Conservation (phyloP, 2,329 filamentous ascomycete species). For the Talaromyces verruculosus region DNA sequence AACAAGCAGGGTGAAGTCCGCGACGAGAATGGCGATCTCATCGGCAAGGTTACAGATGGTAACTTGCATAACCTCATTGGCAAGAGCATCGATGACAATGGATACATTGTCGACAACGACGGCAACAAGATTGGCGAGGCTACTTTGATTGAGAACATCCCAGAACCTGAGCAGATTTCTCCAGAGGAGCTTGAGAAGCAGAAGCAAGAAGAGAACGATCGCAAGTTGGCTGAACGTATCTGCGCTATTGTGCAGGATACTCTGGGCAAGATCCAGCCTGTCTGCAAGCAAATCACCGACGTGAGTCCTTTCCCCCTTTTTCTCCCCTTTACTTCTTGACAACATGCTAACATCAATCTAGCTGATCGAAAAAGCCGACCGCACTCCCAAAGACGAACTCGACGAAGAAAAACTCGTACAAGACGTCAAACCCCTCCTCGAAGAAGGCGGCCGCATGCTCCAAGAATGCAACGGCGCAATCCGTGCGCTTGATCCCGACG, state of each 20-base stretch:
- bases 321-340: background rate
- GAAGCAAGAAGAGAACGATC: constrained; percentile 65
- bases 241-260: constrained; percentile 70
- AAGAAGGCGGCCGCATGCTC: constrained; percentile 78
- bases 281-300: constrained; percentile 82
- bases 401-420: constrained; percentile 88
- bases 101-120: constrained; percentile 58
- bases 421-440: constrained; percentile 82
- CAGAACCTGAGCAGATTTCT: constrained; percentile 38
- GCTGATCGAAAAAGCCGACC: constrained; percentile 77
- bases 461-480: constrained; percentile 84
- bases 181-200: constrained; percentile 55
- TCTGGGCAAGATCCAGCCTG: constrained; percentile 77
- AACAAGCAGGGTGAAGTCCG: constrained; percentile 53
- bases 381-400: constrained; percentile 68
- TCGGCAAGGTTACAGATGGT: constrained; percentile 48
- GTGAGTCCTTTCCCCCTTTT: constrained; percentile 46
- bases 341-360: constrained; percentile 35
- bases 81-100: constrained; percentile 49
- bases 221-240: constrained; percentile 76
- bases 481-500: constrained; percentile 84
- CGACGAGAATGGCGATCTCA: constrained; percentile 48
- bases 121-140: constrained; percentile 65
- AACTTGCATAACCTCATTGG: constrained; percentile 45
- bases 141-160: constrained; percentile 50